Conservation (phyloP, 2,329 filamentous ascomycete genomes). For the Trichoderma koningii region DNA sequence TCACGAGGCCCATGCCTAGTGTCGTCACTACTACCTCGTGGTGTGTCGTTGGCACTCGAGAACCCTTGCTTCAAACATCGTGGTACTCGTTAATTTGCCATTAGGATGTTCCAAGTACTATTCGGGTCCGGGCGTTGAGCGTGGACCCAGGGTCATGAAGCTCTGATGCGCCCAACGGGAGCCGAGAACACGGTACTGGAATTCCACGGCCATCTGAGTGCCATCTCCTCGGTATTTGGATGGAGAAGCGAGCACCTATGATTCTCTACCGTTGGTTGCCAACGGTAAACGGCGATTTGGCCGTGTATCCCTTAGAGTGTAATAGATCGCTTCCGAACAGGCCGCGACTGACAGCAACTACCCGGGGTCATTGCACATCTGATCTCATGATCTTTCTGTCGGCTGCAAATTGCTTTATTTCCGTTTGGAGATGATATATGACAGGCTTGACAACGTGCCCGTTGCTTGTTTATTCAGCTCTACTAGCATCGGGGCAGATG, state of each 20-base stretch:
- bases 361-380: background rate
- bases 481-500: background rate
- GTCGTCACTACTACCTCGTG: background rate
- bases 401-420: background rate
- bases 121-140: slow-evolving; percentile 1
- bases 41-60: background rate
- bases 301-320: background rate
- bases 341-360: background rate
- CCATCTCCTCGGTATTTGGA: slow-evolving; percentile 2
- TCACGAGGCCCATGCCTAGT: background rate
- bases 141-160: slow-evolving; percentile 1
- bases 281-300: background rate
- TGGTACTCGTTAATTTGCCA: background rate
- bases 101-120: background rate
- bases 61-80: background rate
- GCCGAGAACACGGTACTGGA: slow-evolving; percentile 20
- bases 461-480: slow-evolving; percentile 5
- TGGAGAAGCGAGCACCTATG: background rate
- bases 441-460: slow-evolving; percentile 9
- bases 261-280: background rate
- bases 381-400: background rate
- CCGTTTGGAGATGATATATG: slow-evolving; percentile 3
- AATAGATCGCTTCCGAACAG: background rate
- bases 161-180: slow-evolving; percentile 12
- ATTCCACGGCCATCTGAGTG: background rate